Evolutionary conservation across 306 rosid genomes (phyloP), one percentile per base, ranked within the genome.

Genomic region (Calophaca sinica): DNA sequence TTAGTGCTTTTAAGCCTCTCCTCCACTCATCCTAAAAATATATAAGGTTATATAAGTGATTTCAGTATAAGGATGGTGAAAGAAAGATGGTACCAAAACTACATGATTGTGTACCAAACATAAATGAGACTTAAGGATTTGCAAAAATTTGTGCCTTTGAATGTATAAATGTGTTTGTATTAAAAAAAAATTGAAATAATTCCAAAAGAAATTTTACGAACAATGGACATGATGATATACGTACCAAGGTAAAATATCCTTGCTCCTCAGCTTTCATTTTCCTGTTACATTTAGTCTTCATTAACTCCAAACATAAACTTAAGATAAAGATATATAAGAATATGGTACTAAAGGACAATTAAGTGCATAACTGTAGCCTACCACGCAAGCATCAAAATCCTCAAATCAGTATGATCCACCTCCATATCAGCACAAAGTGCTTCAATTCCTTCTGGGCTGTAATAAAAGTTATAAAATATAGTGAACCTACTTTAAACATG

Each of bases 371-470:
- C 52, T 53, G 72, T 46, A 72, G 83, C 89, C 85, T 86, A 96
- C 99, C 99, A 96, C 5, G 99, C 99, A 68, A 96, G 98, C 96
- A 96, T 96, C 91, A 96, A 88, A 78, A 96, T 85, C 86, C 99
- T 89, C 74, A 89, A 91, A 88, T 96, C 96, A 46, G 97, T 96
- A 82, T 88, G 97, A 72, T 87, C 86, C 79, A 96, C 86, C 74
- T 90, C 98, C 89, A 96, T 80, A 79, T 90, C 98, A 62, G 96
- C 87, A 88, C 99, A 96, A 57, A 96, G 99, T 67, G 86, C 32
- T 86, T 96, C 99, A 26, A 96, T 90, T 67, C 99, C 99, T 80
- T 96, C 98, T 49, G 99, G 99, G 70, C 99, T 96, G 98, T 67
- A 85, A 80, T 68, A 76, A 73, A 82, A 80, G 70, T 58, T 29